Base-by-base conservation (phyloP, 2,329 filamentous ascomycete species). In the Leptographium procerum region DNA sequence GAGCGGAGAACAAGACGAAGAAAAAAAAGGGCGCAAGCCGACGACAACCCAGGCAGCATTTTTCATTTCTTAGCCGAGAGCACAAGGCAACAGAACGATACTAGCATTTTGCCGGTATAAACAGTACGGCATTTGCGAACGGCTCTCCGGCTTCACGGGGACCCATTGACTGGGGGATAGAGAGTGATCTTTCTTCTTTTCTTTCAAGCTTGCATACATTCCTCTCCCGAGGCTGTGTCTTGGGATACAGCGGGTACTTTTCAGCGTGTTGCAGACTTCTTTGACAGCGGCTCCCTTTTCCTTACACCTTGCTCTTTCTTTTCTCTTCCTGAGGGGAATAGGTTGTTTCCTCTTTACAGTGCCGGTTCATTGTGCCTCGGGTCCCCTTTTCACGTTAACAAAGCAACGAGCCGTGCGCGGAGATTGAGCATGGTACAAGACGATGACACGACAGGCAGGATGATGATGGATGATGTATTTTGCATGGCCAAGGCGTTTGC, bases 1-100 rank as follows among this genome's bases (percentile, higher is more conserved):
- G 10, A 14, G 14, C 31, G 19, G 14, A 51, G 45, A 22, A 47
- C 19, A 48, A 40, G 13, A 54, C 4, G 7, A 34, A 1, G 7
- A 34, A 24, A 50, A 40, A 50, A 14, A n/a, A 55, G 51, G 57
- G 59, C 57, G 61, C 61, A 55, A 62, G 59, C 61, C 61, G 34
- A 52, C 40, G 4, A 57, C 50, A 50, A 33, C 3, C 16, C 6
- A 52, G 10, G 54, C 47, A 33, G 53, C 24, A 24, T 29, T 31
- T 43, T 43, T 14, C 1, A n/a, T 29, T 34, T 14, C 29, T 50
- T 29, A 29, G 2, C 22, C 28, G 6, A 24, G 24, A 55, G 50
- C 16, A 28, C 4, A 52, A 22, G 24, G 34, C 2, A 47, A 16
- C 51, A 29, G n/a, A 48, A 11, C 11, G 56, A 43, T 56, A 53